Percentiles rank a stretch among this genome's conserved stretches.
Evolutionary conservation across 148 eudicot species (phyloP).

Genomic region (Fagopyrum tataricum): DNA sequence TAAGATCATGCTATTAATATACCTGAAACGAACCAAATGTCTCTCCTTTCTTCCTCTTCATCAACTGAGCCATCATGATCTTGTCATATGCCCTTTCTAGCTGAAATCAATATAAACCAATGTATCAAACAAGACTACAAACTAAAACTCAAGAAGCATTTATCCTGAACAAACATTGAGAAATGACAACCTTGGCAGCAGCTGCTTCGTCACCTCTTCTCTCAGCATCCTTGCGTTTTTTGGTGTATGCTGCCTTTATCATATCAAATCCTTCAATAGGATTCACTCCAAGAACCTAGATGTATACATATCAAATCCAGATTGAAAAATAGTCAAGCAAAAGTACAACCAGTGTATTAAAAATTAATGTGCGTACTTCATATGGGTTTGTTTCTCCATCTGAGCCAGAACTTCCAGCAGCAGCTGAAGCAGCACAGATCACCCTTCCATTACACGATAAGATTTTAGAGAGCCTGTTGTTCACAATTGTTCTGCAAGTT

Average conservation of each 20-base stretch:
- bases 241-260: conserved; percentile 65
- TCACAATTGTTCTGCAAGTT: background rate
- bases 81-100: conserved; percentile 88
- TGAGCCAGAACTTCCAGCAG: conserved; percentile 68
- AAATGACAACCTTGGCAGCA: conserved; percentile 41
- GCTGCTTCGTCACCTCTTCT: conserved; percentile 76
- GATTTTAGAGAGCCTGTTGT: conserved; percentile 13
- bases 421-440: conserved; percentile 59
- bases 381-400: conserved; percentile 61
- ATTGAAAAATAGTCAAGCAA: background rate
- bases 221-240: conserved; percentile 82
- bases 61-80: conserved; percentile 81
- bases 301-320: background rate
- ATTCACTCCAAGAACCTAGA: conserved; percentile 81
- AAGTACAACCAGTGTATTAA: background rate
- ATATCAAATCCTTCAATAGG: conserved; percentile 79
- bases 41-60: conserved; percentile 82
- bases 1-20: conserved; percentile 11
- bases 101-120: conserved; percentile 31
- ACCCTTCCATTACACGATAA: conserved; percentile 25
- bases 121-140: background rate
- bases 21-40: conserved; percentile 81
- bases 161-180: too few species aligned
- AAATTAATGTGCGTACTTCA: conserved; percentile 36
- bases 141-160: background rate